These are phyloP conservation scores for Pseudogymnoascus sp. DNA, from an alignment of 2,329 filamentous ascomycete genomes.

Conservation along the genomic window DNA sequence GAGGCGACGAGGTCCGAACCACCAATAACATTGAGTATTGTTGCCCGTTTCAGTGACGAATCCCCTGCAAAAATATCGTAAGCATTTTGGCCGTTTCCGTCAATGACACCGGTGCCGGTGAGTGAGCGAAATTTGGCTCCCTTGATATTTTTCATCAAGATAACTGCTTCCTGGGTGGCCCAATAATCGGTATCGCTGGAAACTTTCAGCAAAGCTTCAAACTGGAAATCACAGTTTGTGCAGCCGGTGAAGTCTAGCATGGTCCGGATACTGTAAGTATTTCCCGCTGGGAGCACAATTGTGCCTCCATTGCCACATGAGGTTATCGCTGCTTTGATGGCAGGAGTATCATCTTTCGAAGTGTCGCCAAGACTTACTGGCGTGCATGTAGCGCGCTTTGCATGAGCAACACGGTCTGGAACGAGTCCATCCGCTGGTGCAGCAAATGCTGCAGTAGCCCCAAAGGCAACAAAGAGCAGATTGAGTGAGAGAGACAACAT, in stretches of 20 bases:
- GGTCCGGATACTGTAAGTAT: constrained; percentile 37
- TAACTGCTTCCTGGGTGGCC: constrained; percentile 33
- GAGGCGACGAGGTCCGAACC: constrained; percentile 21
- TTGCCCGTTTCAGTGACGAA: constrained; percentile 33
- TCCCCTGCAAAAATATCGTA: constrained; percentile 34
- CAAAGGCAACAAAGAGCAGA: not conserved
- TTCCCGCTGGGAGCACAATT: constrained; percentile 34
- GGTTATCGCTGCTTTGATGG: constrained; percentile 35
- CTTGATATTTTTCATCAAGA: constrained; percentile 31
- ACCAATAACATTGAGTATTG: constrained; percentile 34
- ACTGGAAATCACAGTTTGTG: constrained; percentile 36
- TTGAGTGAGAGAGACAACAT: not conserved
- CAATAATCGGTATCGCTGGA: constrained; percentile 34
- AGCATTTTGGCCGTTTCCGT: constrained; percentile 39
- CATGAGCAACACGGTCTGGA: constrained; percentile 7
- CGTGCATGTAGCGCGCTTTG: constrained; percentile 21
- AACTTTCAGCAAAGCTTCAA: constrained; percentile 37
- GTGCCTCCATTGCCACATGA: constrained; percentile 34
- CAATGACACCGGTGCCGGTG: constrained; percentile 35
- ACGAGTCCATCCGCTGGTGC: not conserved
- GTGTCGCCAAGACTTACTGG: constrained; percentile 15
- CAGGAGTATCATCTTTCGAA: constrained; percentile 35
- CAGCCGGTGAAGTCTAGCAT: constrained; percentile 36
- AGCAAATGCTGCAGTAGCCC: not conserved
- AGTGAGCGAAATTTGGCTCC: constrained; percentile 34